Base-by-base conservation (phyloP, 1,284 basidiomycete genomes). In the Phenoliferia sp. region DNA sequence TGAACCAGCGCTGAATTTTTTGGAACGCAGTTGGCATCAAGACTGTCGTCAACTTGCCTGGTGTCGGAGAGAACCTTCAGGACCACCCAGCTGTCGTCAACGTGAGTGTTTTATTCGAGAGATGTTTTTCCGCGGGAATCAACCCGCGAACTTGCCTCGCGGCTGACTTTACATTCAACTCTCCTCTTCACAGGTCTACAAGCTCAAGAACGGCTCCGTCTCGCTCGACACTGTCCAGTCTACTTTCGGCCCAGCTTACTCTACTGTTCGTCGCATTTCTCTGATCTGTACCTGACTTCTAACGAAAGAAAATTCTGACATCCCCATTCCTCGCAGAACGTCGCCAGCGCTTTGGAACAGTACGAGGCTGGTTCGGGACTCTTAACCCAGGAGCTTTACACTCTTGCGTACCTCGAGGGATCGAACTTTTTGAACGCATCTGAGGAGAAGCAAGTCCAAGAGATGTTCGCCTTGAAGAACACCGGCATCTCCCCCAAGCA, bases 11-110 rank as follows among this genome's bases (percentile, higher is more conserved):
- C 50, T 54, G 19, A 10, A 26, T 5, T 56, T 17, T 29, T 2
- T 7, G 5, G 9, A 72, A 80, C 33, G 3, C 44, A 35, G 82
- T 85, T n/a, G 84, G 84, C 50, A 84, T 91, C 67, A 65, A 75
- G 10, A 72, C 77, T 6, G 71, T 76, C 32, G 68, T 80, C 34
- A 74, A 80, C 34, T 76, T 82, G 2, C 79, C 78, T 4, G 87
- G 86, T 63, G 89, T 92, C 63, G 90, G 90, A 87, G 89, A 78
- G 74, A 62, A 68, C 58, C 52, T 72, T 7, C 33, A 68, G 52
- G 67, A 65, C 26, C 67, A 68, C 61, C 56, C 67, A 2, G 60
- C 55, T 3, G 39, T 69, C 35, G 62, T 66, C 60, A 54, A 64
- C 61, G 64, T 64, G 31, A 10, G 9, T 17, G 22, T 70, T 48